phyloP scores from a whole-genome alignment of 2,329 filamentous ascomycete species.

The Fusarium armeniacum region DNA sequence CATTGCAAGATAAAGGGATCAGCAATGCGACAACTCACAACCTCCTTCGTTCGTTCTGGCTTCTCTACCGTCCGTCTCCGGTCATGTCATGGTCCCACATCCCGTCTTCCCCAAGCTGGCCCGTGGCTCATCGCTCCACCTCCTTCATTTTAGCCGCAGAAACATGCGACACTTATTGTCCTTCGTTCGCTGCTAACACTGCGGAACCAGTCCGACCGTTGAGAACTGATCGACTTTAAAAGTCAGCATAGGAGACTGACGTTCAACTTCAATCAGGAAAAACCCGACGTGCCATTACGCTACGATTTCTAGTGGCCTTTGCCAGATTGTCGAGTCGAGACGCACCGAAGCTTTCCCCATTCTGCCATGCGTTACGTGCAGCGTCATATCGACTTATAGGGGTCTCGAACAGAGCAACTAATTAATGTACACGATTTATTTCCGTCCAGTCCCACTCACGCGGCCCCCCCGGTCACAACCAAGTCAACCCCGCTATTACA shows the following conservation, averaged over 20 bases:
- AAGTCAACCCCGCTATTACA: constrained; percentile 47
- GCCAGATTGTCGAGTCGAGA: constrained; percentile 14
- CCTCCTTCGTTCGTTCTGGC: constrained; percentile 33
- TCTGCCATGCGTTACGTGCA: constrained; percentile 45
- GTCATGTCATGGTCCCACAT: constrained; percentile 44
- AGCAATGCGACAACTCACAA: constrained; percentile 34
- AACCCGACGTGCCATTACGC: constrained; percentile 25
- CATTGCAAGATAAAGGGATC: constrained; percentile 23
- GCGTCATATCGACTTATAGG: constrained; percentile 40
- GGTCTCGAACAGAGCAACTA: constrained; percentile 42
- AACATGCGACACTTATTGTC: constrained; percentile 48
- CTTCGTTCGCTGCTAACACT: constrained; percentile 46
- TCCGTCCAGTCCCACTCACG: constrained; percentile 42
- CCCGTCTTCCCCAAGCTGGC: constrained; percentile 47
- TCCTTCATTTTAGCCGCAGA: constrained; percentile 48
- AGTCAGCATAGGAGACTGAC: constrained; percentile 9
- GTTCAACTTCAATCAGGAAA: neutral
- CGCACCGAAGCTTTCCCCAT: constrained; percentile 14
- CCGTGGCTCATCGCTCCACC: constrained; percentile 47
- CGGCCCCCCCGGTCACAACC: constrained; percentile 42
- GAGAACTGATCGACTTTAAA: constrained; percentile 37
- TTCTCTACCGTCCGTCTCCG: constrained; percentile 36
- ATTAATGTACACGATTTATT: constrained; percentile 36
- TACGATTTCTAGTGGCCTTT: constrained; percentile 15
- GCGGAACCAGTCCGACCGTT: constrained; percentile 39